Conservation (phyloP, 257 asterid species). For the Nicotiana otophora region DNA sequence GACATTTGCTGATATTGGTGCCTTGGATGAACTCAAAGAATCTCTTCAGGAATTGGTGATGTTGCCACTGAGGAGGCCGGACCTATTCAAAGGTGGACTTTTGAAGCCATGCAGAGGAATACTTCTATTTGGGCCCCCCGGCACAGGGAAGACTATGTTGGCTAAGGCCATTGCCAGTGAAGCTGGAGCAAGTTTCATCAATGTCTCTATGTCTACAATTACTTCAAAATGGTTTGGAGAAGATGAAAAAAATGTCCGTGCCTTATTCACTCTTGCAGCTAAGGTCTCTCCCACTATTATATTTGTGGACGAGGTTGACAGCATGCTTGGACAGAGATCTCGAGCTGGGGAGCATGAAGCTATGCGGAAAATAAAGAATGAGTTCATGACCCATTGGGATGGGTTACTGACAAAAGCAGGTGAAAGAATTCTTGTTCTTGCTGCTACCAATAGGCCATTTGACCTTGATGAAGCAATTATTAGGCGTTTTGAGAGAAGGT, state of each 20-base stretch:
- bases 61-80: constrained; percentile 81
- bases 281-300: constrained; percentile 90
- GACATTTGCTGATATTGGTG: constrained; percentile 80
- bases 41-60: constrained; percentile 84
- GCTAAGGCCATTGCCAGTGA: constrained; percentile 90
- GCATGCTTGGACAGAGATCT: constrained; percentile 83
- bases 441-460: constrained; percentile 88
- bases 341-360: constrained; percentile 89
- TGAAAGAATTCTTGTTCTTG: constrained; percentile 78
- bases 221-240: constrained; percentile 95
- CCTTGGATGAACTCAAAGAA: constrained; percentile 73
- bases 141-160: constrained; percentile 87
- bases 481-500: constrained; percentile 89
- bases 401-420: constrained; percentile 68
- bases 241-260: constrained; percentile 86
- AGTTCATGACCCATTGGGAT: constrained; percentile 93
- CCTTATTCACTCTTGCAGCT: constrained; percentile 75
- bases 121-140: constrained; percentile 87
- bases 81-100: constrained; percentile 81
- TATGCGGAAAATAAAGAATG: constrained; percentile 83
- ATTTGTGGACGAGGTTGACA: constrained; percentile 89
- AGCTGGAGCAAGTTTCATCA: constrained; percentile 88
- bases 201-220: constrained; percentile 76
- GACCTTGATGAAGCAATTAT: constrained; percentile 94
- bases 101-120: constrained; percentile 87